phyloP scores from a whole-genome alignment of 2,329 filamentous ascomycete genomes.

The Colletotrichum aenigma region DNA sequence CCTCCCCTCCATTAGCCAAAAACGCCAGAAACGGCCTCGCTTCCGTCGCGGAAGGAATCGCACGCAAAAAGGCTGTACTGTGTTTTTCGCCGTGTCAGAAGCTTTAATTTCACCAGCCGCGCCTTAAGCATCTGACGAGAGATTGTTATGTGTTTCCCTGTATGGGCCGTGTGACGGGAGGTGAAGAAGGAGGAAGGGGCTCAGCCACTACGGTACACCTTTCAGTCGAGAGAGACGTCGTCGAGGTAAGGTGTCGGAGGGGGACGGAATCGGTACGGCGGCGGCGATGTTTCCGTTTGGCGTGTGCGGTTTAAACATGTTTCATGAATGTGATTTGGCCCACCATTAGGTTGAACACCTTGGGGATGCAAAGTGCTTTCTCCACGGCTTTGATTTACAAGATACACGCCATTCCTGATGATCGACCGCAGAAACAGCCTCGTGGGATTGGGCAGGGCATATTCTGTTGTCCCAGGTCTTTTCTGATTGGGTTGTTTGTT shows the following conservation, averaged over 20 bases:
- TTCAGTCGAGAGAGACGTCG: not conserved
- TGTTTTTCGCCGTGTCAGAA: not conserved
- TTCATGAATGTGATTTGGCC: not conserved
- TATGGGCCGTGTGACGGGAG: not conserved
- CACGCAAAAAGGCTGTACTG: not conserved
- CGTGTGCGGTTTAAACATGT: not conserved
- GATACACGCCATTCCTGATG: not conserved
- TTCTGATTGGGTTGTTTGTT: not conserved
- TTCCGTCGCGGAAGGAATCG: not conserved
- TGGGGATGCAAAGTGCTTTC: not conserved
- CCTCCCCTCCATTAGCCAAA: not conserved
- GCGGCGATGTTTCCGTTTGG: not conserved
- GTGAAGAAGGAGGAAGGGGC: not conserved
- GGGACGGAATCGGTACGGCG: not conserved
- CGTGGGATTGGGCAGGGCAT: conserved; percentile 4
- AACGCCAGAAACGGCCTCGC: not conserved
- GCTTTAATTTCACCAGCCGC: not conserved
- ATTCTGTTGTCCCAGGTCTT: not conserved
- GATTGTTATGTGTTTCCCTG: not conserved
- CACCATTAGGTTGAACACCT: not conserved
- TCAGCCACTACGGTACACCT: not conserved
- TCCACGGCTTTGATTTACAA: not conserved
- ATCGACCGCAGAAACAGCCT: conserved; percentile 2
- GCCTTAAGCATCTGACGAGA: not conserved
- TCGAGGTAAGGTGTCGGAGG: not conserved